Evolutionary conservation across 345 rosid species (phyloP).

Genomic region (Populus euphratica): DNA sequence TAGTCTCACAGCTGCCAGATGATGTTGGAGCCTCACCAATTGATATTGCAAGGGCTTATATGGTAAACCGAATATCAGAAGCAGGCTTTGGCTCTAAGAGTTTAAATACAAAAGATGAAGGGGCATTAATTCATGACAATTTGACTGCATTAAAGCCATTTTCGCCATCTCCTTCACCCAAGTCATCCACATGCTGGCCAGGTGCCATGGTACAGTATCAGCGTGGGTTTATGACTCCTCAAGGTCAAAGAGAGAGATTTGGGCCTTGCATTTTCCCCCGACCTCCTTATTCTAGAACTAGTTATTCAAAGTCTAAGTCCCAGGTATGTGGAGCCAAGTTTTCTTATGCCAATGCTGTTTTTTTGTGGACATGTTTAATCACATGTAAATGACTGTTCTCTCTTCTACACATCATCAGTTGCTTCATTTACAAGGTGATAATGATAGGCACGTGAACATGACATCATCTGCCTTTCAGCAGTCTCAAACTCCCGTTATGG

Average conservation of each 20-base stretch:
- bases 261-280: conserved; percentile 63
- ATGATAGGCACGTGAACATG: conserved; percentile 33
- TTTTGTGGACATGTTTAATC: not conserved
- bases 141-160: conserved; percentile 41
- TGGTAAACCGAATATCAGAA: conserved; percentile 53
- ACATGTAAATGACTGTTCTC: conserved; percentile 6
- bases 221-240: conserved; percentile 57
- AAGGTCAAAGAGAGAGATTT: conserved; percentile 52
- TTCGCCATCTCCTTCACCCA: conserved; percentile 47
- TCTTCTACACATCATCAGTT: conserved; percentile 28
- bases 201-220: conserved; percentile 69
- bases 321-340: conserved; percentile 46
- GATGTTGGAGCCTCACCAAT: conserved; percentile 65
- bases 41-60: conserved; percentile 79
- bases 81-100: conserved; percentile 43
- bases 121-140: conserved; percentile 24
- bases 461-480: conserved; percentile 47
- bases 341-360: conserved; percentile 6
- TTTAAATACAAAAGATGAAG: conserved; percentile 44
- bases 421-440: conserved; percentile 44
- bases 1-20: conserved; percentile 30
- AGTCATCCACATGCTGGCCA: conserved; percentile 76
- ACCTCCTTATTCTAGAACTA: conserved; percentile 77
- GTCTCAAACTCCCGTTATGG: conserved; percentile 36
- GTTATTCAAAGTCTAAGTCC: conserved; percentile 61